Evolutionary conservation across 306 rosid genomes (phyloP).

Genomic region (Gillenia trifoliata): DNA sequence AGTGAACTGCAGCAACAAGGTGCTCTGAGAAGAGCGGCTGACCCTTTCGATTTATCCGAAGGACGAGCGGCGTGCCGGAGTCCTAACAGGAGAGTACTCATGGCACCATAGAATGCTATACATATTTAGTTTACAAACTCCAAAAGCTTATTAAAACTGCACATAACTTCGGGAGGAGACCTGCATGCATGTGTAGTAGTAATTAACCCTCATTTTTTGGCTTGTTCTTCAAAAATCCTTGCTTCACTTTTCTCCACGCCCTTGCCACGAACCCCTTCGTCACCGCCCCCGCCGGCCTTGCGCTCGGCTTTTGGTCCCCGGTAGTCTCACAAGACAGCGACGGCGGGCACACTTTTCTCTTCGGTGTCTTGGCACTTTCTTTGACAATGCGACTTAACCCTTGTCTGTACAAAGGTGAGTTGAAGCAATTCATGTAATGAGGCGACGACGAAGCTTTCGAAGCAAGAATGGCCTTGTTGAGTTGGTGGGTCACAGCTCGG

Average conservation of each 20-base stretch:
- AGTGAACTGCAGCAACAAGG: background rate
- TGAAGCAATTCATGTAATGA: slow-evolving; percentile 19
- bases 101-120: background rate
- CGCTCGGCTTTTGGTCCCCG: slow-evolving; percentile 11
- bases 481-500: slow-evolving; percentile 45
- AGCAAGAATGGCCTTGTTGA: slow-evolving; percentile 47
- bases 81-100: background rate
- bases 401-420: slow-evolving; percentile 33
- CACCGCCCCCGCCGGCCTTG: slow-evolving; percentile 14
- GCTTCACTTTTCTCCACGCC: slow-evolving; percentile 63
- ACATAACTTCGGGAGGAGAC: background rate
- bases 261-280: slow-evolving; percentile 33
- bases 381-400: slow-evolving; percentile 28
- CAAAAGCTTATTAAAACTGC: background rate
- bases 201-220: slow-evolving; percentile 11
- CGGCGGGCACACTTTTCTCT: slow-evolving; percentile 29
- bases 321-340: background rate
- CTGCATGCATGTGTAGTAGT: background rate
- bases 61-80: background rate
- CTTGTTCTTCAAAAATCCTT: slow-evolving; percentile 31
- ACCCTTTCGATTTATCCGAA: background rate
- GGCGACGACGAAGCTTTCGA: slow-evolving; percentile 33
- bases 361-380: slow-evolving; percentile 25
- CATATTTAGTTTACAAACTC: background rate
- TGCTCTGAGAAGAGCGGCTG: background rate